A percentile compares a stretch with the other conserved stretches of the same genome.
These are phyloP conservation scores for Saposhnikovia divaricata DNA, from an alignment of 129 eudicot species.

Conservation along the genomic window DNA sequence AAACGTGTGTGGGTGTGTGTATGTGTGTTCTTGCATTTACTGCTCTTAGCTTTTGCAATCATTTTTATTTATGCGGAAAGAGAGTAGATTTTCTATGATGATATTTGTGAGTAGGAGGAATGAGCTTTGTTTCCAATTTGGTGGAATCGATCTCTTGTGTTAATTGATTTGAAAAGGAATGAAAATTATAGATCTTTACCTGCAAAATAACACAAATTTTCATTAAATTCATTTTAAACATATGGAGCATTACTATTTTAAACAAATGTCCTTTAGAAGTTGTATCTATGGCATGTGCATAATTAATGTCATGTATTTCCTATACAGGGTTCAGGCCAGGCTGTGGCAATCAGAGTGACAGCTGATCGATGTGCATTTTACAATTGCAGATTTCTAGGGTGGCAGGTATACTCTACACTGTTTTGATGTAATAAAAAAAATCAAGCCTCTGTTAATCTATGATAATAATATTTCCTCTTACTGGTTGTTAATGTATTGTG, in stretches of 20 bases:
- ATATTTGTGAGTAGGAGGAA: not conserved
- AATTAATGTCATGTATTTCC: not conserved
- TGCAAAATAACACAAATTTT: too few relatives aligned
- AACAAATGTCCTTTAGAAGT: not conserved
- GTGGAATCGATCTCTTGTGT: not conserved
- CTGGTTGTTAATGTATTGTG: not conserved
- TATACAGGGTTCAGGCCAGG: constrained; percentile 82
- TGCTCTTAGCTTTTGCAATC: not conserved
- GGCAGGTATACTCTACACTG: constrained; percentile 49
- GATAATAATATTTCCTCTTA: not conserved
- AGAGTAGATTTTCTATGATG: not conserved
- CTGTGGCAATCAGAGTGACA: constrained; percentile 84
- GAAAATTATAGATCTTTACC: not conserved
- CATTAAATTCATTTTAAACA: not conserved
- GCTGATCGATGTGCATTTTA: constrained; percentile 90
- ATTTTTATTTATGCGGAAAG: not conserved
- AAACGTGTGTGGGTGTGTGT: too few relatives aligned
- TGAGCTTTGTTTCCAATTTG: not conserved
- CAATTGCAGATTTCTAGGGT: constrained; percentile 87
- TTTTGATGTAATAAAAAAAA: not conserved
- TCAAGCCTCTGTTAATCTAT: not conserved
- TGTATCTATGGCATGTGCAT: not conserved
- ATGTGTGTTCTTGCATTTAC: too few relatives aligned
- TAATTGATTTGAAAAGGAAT: not conserved
- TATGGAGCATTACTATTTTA: not conserved